phyloP scores from a whole-genome alignment of 2,329 filamentous ascomycete genomes.

The Teratosphaeriaceae sp. region DNA sequence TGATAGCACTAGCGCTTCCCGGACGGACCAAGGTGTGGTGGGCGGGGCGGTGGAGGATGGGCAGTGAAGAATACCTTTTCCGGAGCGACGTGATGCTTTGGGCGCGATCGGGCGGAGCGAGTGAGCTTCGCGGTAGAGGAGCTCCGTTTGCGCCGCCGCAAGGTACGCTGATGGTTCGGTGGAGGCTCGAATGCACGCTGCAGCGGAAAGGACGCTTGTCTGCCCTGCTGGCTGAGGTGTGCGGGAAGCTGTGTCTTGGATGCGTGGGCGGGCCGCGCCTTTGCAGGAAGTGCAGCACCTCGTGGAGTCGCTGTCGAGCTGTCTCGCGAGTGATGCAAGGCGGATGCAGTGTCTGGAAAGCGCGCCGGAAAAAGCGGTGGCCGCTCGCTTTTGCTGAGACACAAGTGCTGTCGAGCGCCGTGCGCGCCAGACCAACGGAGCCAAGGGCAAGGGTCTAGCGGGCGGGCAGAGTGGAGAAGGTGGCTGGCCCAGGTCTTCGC shows the following conservation, averaged over 20 bases:
- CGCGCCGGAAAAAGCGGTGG: constrained; percentile 14
- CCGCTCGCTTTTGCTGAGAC: constrained; percentile 15
- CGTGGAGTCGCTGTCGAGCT: constrained; percentile 12
- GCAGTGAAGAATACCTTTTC: background rate
- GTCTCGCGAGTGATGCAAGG: constrained; percentile 12
- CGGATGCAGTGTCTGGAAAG: constrained; percentile 16
- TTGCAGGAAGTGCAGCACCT: constrained; percentile 14
- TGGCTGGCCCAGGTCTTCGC: constrained; percentile 13
- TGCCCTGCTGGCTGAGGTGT: constrained; percentile 3
- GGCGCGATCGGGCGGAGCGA: background rate
- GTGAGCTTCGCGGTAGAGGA: background rate
- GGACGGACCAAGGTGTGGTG: constrained; percentile 11
- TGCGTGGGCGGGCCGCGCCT: constrained; percentile 13
- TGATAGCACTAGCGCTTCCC: constrained; percentile 10
- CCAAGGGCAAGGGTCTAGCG: constrained; percentile 10
- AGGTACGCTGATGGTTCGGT: constrained; percentile 1
- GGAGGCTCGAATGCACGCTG: background rate
- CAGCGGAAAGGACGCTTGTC: too few species aligned
- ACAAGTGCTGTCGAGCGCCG: constrained; percentile 7
- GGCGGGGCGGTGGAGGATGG: background rate
- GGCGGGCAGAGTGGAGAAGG: constrained; percentile 11
- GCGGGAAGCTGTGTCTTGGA: constrained; percentile 6
- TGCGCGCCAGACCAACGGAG: constrained; percentile 2
- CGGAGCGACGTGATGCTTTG: background rate
- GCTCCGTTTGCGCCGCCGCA: constrained; percentile 3